Evolutionary conservation across 2,329 filamentous ascomycete species (phyloP).

Genomic region (Neonectria punicea): DNA sequence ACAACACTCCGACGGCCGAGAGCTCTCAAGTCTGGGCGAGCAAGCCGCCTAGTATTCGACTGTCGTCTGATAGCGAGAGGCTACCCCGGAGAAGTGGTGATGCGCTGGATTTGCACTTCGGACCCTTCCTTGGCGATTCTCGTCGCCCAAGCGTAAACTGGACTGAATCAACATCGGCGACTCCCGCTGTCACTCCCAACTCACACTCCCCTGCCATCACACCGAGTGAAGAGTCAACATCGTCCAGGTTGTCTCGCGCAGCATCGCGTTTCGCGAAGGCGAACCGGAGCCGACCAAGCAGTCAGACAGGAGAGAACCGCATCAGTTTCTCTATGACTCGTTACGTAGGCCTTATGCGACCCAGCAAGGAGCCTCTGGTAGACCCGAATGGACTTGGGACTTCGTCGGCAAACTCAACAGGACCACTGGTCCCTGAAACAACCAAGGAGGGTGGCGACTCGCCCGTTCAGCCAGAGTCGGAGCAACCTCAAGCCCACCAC

Average conservation of each 20-base stretch:
- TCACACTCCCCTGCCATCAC: conserved; percentile 52
- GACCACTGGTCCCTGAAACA: conserved; percentile 38
- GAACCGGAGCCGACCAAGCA: conserved; percentile 64
- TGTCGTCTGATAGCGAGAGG: conserved; percentile 65
- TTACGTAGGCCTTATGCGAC: conserved; percentile 61
- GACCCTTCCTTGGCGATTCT: conserved; percentile 48
- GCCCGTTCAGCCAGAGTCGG: conserved; percentile 35
- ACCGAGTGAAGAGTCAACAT: conserved; percentile 64
- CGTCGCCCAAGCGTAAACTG: conserved; percentile 63
- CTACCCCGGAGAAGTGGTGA: conserved; percentile 60
- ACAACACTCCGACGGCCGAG: conserved; percentile 38
- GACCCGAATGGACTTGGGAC: conserved; percentile 42
- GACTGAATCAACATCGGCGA: conserved; percentile 56
- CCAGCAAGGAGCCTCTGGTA: conserved; percentile 58
- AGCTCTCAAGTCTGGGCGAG: conserved; percentile 38
- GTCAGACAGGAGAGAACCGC: conserved; percentile 67
- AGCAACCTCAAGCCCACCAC: conserved; percentile 29
- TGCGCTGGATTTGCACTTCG: conserved; percentile 52
- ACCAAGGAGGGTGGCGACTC: conserved; percentile 38
- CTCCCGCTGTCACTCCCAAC: conserved; percentile 51
- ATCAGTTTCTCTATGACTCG: conserved; percentile 68
- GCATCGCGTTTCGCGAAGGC: conserved; percentile 64
- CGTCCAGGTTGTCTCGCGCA: conserved; percentile 66
- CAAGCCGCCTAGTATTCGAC: conserved; percentile 62
- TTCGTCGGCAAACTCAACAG: conserved; percentile 42